Percentiles rank a stretch among this genome's conserved stretches.
These are phyloP conservation scores for Echium plantagineum DNA, from an alignment of 257 asterid species.

Conservation along the genomic window DNA sequence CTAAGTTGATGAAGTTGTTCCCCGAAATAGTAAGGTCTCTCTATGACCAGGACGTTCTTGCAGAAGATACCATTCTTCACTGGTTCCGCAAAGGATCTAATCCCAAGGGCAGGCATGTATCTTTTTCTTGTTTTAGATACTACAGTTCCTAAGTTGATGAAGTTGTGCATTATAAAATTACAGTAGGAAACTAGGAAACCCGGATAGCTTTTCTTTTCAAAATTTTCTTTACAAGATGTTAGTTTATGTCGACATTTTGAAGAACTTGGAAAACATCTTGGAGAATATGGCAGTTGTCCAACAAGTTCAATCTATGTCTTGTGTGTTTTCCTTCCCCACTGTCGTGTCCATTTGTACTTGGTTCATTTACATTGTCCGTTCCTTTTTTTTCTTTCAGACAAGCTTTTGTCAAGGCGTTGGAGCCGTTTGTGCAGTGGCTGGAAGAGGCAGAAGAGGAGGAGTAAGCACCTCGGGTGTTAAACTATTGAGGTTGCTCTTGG, in stretches of 20 bases:
- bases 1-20: conserved; percentile 89
- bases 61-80: conserved; percentile 92
- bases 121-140: neutral
- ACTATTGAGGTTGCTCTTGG: no score
- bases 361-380: neutral
- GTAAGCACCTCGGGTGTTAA: conserved; percentile 7
- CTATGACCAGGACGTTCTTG: conserved; percentile 88
- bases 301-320: neutral
- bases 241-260: neutral
- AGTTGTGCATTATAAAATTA: neutral
- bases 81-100: conserved; percentile 93
- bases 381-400: conserved; percentile 37
- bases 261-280: neutral
- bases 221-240: neutral
- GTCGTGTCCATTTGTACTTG: neutral
- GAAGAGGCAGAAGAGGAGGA: conserved; percentile 99
- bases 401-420: conserved; percentile 82
- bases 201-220: no score
- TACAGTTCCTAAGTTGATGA: neutral
- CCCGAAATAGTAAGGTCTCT: conserved; percentile 94
- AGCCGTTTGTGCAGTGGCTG: conserved; percentile 91
- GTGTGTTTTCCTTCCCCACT: neutral
- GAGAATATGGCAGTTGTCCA: neutral
- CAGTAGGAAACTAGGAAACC: no score
- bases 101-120: conserved; percentile 75